Conservation (phyloP, 1,139 yeast species). For the Candida neerlandica region DNA sequence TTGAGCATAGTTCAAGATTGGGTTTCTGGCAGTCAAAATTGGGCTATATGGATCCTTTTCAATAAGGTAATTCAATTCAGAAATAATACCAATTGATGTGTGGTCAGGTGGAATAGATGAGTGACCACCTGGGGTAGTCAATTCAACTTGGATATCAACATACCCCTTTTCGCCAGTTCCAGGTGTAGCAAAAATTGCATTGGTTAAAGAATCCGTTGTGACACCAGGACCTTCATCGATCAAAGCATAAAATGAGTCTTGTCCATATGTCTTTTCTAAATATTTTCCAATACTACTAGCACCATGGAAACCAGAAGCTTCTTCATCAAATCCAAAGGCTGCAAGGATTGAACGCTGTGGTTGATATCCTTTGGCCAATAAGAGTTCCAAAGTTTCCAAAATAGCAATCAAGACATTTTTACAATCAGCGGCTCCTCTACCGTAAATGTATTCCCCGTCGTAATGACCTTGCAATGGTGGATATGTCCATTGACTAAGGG, state of each 20-base stretch:
- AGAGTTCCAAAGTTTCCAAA: slow-evolving; percentile 41
- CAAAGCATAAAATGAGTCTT: slow-evolving; percentile 40
- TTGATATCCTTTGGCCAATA: slow-evolving; percentile 28
- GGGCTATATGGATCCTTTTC: slow-evolving; percentile 42
- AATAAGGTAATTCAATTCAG: slow-evolving; percentile 40
- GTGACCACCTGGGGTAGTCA: slow-evolving; percentile 50
- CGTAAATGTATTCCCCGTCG: slow-evolving; percentile 53
- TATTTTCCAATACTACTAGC: slow-evolving; percentile 32
- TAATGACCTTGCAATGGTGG: slow-evolving; percentile 72
- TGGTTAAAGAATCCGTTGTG: slow-evolving; percentile 27
- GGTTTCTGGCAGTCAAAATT: slow-evolving; percentile 35
- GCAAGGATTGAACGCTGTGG: slow-evolving; percentile 43
- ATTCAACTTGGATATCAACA: slow-evolving; percentile 32
- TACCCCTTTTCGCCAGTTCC: slow-evolving; percentile 48
- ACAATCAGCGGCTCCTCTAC: slow-evolving; percentile 48
- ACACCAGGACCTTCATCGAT: slow-evolving; percentile 49
- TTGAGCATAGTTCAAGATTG: slow-evolving; percentile 33
- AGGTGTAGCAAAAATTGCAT: slow-evolving; percentile 39
- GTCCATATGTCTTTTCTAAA: slow-evolving; percentile 36
- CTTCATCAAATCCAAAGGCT: slow-evolving; percentile 51
- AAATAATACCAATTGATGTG: slow-evolving; percentile 46
- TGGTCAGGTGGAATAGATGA: slow-evolving; percentile 50
- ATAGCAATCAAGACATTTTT: slow-evolving; percentile 43
- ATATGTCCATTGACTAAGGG: slow-evolving; percentile 61
- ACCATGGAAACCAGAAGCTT: slow-evolving; percentile 39